Percentiles rank a stretch among this genome's conserved stretches.
Conservation (phyloP, 148 eudicot genomes). For the Selenicereus undatus region DNA sequence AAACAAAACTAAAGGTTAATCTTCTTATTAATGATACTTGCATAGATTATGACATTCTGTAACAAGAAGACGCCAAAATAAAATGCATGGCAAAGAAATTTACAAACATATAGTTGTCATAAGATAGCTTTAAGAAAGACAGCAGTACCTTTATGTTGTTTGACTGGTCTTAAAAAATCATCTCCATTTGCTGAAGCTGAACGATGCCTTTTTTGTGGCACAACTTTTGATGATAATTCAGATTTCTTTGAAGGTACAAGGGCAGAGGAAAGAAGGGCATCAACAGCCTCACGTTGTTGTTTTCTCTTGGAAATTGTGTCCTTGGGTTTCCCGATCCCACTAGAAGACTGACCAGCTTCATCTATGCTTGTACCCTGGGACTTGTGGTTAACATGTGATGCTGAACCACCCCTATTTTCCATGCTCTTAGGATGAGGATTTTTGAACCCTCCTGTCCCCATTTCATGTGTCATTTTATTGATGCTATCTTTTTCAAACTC, state of each 20-base stretch:
- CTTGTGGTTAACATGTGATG: conserved; percentile 25
- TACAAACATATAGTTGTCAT: neutral
- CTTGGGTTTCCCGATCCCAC: conserved; percentile 36
- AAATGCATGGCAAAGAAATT: neutral
- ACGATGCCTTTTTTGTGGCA: conserved; percentile 48
- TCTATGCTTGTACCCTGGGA: conserved; percentile 30
- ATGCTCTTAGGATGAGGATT: conserved; percentile 25
- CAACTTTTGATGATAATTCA: conserved; percentile 37
- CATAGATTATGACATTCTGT: conserved; percentile 1
- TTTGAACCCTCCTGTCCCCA: conserved; percentile 19
- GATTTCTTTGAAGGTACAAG: conserved; percentile 83
- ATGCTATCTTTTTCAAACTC: conserved; percentile 13
- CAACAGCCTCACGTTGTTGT: conserved; percentile 89
- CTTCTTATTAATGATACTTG: neutral
- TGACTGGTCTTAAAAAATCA: conserved; percentile 36
- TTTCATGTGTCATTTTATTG: conserved; percentile 21
- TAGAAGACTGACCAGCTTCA: conserved; percentile 31
- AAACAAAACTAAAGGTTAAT: conserved; percentile 2
- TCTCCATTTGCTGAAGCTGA: conserved; percentile 33
- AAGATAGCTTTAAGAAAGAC: conserved; percentile 19
- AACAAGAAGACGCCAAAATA: neutral
- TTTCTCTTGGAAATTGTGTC: conserved; percentile 55
- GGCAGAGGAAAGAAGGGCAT: conserved; percentile 92
- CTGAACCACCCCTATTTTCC: conserved; percentile 26
- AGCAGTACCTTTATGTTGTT: conserved; percentile 46